Evolutionary conservation across 768 basidiomycete species (phyloP).

Genomic region (Cystobasidium tubakii): DNA sequence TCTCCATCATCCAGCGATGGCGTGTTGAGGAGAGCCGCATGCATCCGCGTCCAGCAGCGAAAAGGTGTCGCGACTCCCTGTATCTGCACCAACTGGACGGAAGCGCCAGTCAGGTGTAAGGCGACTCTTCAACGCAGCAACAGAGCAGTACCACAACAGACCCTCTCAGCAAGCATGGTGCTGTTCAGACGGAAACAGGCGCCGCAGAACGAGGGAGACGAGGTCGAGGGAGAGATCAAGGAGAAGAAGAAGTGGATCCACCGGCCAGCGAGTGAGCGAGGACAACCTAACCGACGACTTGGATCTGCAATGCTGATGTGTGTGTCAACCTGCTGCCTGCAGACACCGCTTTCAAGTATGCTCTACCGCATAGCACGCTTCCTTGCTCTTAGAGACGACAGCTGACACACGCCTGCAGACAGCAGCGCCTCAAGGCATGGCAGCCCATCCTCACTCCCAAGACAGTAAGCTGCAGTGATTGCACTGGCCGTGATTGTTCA

Average conservation of each 20-base stretch:
- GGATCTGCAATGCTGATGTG: background rate
- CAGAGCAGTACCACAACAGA: background rate
- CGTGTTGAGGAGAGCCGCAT: background rate
- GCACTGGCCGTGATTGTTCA: background rate
- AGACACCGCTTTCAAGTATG: constrained; percentile 55
- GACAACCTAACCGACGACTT: background rate
- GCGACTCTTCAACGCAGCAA: no score
- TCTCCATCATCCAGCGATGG: constrained; percentile 2
- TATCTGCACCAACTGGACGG: background rate
- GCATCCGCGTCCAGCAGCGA: background rate
- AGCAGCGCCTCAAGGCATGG: constrained; percentile 99
- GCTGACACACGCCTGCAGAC: constrained; percentile 79
- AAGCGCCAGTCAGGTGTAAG: background rate
- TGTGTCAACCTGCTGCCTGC: background rate
- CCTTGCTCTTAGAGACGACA: background rate
- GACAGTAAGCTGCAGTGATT: constrained; percentile 54
- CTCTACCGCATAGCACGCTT: background rate
- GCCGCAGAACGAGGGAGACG: constrained; percentile 21
- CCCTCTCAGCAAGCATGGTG: background rate
- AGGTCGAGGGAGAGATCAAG: constrained; percentile 29
- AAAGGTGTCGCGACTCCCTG: background rate
- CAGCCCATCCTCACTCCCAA: constrained; percentile 98
- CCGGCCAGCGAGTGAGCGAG: constrained; percentile 8
- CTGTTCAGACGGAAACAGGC: constrained; percentile 16
- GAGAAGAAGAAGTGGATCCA: constrained; percentile 18